phyloP scores from a whole-genome alignment of 2,329 filamentous ascomycete genomes.

The Aspergillus tanneri region DNA sequence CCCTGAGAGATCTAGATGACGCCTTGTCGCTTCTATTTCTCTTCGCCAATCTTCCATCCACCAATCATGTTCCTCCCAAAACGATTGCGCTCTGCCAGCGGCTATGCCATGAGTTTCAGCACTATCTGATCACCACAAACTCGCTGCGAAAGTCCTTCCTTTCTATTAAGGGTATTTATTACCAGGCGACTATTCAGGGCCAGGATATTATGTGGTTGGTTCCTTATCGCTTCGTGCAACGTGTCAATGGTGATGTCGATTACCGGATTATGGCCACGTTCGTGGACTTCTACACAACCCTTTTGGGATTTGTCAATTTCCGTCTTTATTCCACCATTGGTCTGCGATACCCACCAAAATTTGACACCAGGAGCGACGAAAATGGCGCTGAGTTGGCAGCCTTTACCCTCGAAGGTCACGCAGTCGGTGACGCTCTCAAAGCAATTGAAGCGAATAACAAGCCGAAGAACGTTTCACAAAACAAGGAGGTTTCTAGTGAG shows the following conservation, averaged over 20 bases:
- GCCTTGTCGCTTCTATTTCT: slow-evolving; percentile 95
- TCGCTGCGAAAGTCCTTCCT: slow-evolving; percentile 93
- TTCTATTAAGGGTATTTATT: slow-evolving; percentile 99
- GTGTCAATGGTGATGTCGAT: slow-evolving; percentile 89
- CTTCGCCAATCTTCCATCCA: slow-evolving; percentile 93
- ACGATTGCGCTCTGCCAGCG: slow-evolving; percentile 94
- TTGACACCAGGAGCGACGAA: slow-evolving; percentile 83
- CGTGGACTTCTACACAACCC: slow-evolving; percentile 96
- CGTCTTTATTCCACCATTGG: slow-evolving; percentile 87
- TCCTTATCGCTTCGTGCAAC: slow-evolving; percentile 96
- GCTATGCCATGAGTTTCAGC: slow-evolving; percentile 91
- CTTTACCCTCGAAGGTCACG: slow-evolving; percentile 81
- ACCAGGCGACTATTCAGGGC: slow-evolving; percentile 94
- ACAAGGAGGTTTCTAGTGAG: slow-evolving; percentile 65
- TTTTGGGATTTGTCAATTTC: slow-evolving; percentile 95
- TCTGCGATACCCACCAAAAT: slow-evolving; percentile 92
- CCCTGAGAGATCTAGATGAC: slow-evolving; percentile 91
- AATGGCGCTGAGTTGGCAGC: slow-evolving; percentile 85
- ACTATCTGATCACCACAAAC: slow-evolving; percentile 91
- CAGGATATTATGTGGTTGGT: slow-evolving; percentile 97
- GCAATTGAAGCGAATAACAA: slow-evolving; percentile 54
- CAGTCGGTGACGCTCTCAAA: slow-evolving; percentile 50
- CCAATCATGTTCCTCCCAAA: slow-evolving; percentile 84
- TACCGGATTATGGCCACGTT: slow-evolving; percentile 99
- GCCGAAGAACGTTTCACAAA: slow-evolving; percentile 51